phyloP scores from a whole-genome alignment of 306 rosid species.

The Quercus alba region DNA sequence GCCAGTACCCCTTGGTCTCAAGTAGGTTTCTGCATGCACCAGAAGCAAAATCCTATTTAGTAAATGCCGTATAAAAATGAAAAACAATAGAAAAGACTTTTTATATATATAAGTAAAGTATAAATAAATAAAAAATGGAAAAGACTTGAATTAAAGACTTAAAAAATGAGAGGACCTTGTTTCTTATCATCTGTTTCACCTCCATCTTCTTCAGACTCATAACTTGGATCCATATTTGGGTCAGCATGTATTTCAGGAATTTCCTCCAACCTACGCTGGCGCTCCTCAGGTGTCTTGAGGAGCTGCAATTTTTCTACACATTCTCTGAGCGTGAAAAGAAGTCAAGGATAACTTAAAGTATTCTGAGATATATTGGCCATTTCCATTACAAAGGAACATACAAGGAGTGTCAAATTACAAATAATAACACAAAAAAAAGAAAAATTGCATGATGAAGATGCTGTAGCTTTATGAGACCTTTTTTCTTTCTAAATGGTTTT shows the following conservation, averaged over 20 bases:
- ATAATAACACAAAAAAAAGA: background rate
- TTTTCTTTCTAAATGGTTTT: background rate
- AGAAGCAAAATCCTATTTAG: slow-evolving; percentile 18
- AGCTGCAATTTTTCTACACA: slow-evolving; percentile 98
- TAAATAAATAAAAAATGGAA: background rate
- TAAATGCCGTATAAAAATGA: background rate
- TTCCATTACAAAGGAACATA: background rate
- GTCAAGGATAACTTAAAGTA: slow-evolving; percentile 51
- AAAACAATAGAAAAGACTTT: background rate
- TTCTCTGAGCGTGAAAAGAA: slow-evolving; percentile 85
- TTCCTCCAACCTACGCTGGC: slow-evolving; percentile 94
- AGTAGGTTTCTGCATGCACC: slow-evolving; percentile 59
- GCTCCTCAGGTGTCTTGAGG: slow-evolving; percentile 93
- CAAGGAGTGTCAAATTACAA: background rate
- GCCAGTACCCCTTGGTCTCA: slow-evolving; percentile 65
- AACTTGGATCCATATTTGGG: slow-evolving; percentile 96
- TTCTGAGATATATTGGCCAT: background rate
- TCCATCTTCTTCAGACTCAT: slow-evolving; percentile 92
- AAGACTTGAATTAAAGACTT: background rate
- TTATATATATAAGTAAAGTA: too few relatives aligned
- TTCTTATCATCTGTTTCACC: slow-evolving; percentile 66
- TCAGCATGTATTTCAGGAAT: slow-evolving; percentile 83
- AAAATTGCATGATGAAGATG: background rate
- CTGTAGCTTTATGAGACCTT: background rate
- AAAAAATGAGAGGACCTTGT: slow-evolving; percentile 41